phyloP scores from a whole-genome alignment of 2,329 filamentous ascomycete species.

The Elsinoe batatas region DNA sequence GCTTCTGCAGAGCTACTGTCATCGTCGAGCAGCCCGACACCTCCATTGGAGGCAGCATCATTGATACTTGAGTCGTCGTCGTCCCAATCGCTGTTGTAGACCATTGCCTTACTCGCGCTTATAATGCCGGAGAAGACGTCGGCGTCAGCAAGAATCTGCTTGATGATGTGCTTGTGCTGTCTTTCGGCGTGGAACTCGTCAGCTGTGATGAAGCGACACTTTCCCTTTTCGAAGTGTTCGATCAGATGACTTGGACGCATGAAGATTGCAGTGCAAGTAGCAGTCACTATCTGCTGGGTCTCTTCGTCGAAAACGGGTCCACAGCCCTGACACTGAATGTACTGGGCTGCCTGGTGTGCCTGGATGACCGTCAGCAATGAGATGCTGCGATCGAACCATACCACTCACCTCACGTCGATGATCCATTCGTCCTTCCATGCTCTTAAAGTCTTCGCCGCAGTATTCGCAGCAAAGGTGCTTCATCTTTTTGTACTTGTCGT shows the following conservation, averaged over 20 bases:
- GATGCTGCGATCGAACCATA: neutral
- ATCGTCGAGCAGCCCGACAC: neutral
- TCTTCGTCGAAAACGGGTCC: neutral
- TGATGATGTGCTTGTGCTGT: conserved; percentile 41
- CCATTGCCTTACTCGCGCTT: conserved; percentile 11
- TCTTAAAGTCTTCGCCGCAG: conserved; percentile 48
- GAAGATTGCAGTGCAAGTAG: conserved; percentile 39
- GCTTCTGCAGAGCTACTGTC: conserved; percentile 3
- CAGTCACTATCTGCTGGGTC: neutral
- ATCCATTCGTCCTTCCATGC: conserved; percentile 38
- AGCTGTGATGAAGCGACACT: conserved; percentile 37
- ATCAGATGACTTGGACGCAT: conserved; percentile 40
- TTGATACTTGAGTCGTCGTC: neutral
- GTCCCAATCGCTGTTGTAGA: neutral
- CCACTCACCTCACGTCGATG: conserved; percentile 43
- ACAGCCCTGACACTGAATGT: conserved; percentile 41
- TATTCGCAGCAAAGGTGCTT: conserved; percentile 45
- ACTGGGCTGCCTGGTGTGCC: conserved; percentile 41
- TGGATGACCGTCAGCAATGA: conserved; percentile 19
- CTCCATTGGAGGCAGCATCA: neutral
- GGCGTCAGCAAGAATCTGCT: conserved; percentile 25
- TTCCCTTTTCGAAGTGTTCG: conserved; percentile 44
- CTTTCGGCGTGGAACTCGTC: conserved; percentile 39
- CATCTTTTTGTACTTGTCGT: conserved; percentile 20
- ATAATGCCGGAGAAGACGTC: conserved; percentile 20